Conservation (phyloP, 495 filamentous ascomycete species). For the Neurospora pannonica region DNA sequence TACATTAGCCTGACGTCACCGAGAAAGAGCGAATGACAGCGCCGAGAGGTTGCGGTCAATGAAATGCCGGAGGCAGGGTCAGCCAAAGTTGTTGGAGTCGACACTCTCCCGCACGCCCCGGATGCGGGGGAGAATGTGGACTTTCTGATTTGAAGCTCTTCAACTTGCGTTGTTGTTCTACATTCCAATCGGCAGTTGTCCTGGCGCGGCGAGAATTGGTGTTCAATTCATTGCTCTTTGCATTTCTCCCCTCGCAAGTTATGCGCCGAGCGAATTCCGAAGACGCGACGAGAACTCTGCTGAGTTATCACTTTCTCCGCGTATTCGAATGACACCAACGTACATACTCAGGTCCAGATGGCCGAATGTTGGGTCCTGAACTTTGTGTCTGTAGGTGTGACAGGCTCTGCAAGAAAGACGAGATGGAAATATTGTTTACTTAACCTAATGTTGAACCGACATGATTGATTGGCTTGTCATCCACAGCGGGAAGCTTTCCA, state of each 20-base stretch:
- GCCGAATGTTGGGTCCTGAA: background rate
- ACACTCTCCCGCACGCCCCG: background rate
- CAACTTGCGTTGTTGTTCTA: background rate
- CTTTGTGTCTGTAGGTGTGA: background rate
- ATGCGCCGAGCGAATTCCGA: background rate
- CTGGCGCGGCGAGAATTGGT: background rate
- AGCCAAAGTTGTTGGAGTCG: background rate
- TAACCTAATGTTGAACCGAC: background rate
- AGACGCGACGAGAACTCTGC: background rate
- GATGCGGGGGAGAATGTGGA: slow-evolving; percentile 9
- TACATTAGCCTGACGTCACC: slow-evolving; percentile 12
- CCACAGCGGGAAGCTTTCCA: background rate
- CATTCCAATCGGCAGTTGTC: background rate
- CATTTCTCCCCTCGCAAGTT: background rate
- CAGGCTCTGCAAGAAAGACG: background rate
- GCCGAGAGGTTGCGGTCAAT: background rate
- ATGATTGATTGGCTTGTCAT: background rate
- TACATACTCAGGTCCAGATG: background rate
- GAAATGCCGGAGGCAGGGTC: slow-evolving; percentile 6
- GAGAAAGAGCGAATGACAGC: slow-evolving; percentile 3
- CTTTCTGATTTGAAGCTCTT: background rate
- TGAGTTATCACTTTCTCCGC: background rate
- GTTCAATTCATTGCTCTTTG: background rate
- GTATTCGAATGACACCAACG: background rate
- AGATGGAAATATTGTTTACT: background rate